Conservation (phyloP, 148 eudicot species). For the Suaeda aralocaspica region DNA sequence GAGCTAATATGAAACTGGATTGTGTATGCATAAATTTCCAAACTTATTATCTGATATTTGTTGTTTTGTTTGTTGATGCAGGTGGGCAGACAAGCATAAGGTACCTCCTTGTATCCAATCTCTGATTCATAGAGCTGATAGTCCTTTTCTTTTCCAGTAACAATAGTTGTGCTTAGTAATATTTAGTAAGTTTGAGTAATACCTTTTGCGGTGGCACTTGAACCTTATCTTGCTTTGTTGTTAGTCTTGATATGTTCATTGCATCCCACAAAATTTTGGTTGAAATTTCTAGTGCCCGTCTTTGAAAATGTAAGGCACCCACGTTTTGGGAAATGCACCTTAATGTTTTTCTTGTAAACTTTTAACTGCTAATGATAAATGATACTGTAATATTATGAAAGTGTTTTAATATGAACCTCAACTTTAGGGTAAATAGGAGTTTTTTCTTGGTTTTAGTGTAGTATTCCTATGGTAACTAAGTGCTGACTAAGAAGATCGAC, state of each 20-base stretch:
- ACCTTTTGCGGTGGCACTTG: background rate
- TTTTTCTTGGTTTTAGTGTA: background rate
- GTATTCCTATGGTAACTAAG: background rate
- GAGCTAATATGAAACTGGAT: background rate
- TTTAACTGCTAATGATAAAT: too few species aligned
- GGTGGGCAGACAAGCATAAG: slow-evolving; percentile 99
- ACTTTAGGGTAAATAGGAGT: background rate
- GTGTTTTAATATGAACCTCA: background rate
- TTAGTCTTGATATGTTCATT: background rate
- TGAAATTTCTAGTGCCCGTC: background rate
- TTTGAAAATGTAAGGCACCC: background rate
- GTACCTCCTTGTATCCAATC: slow-evolving; percentile 36
- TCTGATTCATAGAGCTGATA: slow-evolving; percentile 13
- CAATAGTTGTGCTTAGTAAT: background rate
- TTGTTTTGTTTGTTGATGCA: slow-evolving; percentile 40
- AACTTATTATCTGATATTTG: slow-evolving; percentile 10
- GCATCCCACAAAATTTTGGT: background rate
- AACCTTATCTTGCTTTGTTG: background rate
- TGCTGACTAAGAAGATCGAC: background rate
- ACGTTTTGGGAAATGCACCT: background rate
- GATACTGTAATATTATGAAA: too few species aligned
- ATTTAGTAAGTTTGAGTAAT: background rate
- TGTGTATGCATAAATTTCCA: background rate
- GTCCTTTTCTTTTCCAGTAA: too few species aligned
- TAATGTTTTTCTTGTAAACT: too few species aligned